Base-by-base conservation (phyloP, 768 basidiomycete genomes). In the Lactarius indigo region DNA sequence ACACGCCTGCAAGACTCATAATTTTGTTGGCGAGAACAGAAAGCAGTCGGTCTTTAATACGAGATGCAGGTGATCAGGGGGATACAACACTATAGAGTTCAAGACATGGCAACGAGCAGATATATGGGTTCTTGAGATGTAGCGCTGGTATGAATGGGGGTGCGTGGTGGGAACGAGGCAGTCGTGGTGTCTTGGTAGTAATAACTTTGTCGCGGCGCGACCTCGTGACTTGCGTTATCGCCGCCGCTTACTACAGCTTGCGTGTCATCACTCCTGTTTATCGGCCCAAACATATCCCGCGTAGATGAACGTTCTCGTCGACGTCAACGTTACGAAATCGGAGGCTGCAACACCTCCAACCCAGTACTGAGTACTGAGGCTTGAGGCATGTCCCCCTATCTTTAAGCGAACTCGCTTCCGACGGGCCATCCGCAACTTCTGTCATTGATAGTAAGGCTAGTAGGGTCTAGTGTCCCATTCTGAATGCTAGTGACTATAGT, bases 1-100 rank as follows among this genome's bases (percentile, higher is more conserved):
- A 59, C 33, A 20, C 47, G 26, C 54, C 31, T 35, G 65, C 37
- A 33, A 67, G 33, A 42, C 65, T 63, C 65, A 69, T 67, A 23
- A 7, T 50, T 50, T 37, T 39, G 28, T 23, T 26, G 30, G n/a
- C 31, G 20, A 31, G 50, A 52, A 13, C 26, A 10, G 20, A 13
- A 18, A 26, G 44, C 18, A 12, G 47, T 59, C 7, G 39, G 42
- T 10, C 35, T 35, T 23, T 52, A 2, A 57, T 7, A 30, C 30
- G 13, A 44, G 54, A 18, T 37, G 7, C 9, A 37, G 44, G 20
- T 17, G 44, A 30, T 42, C 26, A 12, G 28, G 52, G 20, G 33
- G 18, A 33, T n/a, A 37, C 6, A 44, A 31, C 52, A 30, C 15
- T 54, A n/a, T n/a, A 59, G 17, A 30, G n/a, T 54, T 50, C 41